Evolutionary conservation across 306 rosid species (phyloP), one percentile per base, ranked within the genome.

Genomic region (Cicer cuneatum): DNA sequence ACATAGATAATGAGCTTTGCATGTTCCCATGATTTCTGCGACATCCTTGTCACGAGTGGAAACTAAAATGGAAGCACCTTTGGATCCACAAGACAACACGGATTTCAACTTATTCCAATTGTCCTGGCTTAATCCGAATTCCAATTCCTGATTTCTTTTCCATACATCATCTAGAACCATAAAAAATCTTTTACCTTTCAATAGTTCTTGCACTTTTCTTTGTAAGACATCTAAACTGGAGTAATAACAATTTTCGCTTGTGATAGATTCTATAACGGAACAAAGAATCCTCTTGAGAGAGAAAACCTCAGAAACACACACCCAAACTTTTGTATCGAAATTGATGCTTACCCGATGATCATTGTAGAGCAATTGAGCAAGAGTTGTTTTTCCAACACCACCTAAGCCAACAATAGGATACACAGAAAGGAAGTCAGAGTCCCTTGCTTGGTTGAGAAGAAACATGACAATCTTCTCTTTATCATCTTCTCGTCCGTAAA

Each of bases 251-350:
- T 16, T 16, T 0, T 2, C 0, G 10, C 38, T 2, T 5, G 38
- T 16, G 37, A 41, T 64, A 64, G 69, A 64, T 64, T 64, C 69
- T 41, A 64, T 64, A 64, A 64, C 0, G 2, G 68, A 62, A 39
- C 33, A 7, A 3, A 62, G 0, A 40, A 64, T 40, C n/a, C 10
- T 8, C 52, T 64, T 14, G 1, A 64, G 0, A 16, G 70, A 64
- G 52, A 64, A 64, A 41, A 11, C 4, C 6, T 64, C 70, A 4
- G 38, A 64, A 64, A 64, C 52, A 0, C 69, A 40, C 47, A 64
- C 52, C 70, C 70, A 64, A 10, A 41, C 0, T 64, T 41, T 64
- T 16, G 2, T 64, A 40, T 64, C 38, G 18, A 40, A 64, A 2
- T 41, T 2, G 1, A 4, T 8, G 3, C 69, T 16, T 11, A 64